A percentile compares a stretch with the other conserved stretches of the same genome.
Conservation (phyloP, 2,329 filamentous ascomycete genomes). For the Neocatenulostroma microsporum region DNA sequence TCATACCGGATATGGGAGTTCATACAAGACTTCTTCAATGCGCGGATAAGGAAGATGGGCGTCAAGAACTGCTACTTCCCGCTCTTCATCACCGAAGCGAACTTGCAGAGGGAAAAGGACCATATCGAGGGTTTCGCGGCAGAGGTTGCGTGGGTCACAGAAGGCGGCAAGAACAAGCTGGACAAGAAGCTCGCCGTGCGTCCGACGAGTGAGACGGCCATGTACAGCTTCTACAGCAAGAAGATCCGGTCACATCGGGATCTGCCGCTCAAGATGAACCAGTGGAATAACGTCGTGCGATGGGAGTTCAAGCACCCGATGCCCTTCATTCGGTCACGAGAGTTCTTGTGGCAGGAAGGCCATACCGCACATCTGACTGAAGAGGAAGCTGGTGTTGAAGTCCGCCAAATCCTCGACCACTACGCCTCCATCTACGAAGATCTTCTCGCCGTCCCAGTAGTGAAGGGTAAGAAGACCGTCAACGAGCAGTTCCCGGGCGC, state of each 20-base stretch:
- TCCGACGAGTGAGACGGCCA: slow-evolving; percentile 67
- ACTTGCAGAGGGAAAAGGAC: slow-evolving; percentile 78
- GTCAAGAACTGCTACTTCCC: slow-evolving; percentile 97
- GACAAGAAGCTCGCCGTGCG: slow-evolving; percentile 69
- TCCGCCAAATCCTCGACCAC: slow-evolving; percentile 84
- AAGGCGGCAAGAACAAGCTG: slow-evolving; percentile 83
- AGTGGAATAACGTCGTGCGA: slow-evolving; percentile 92
- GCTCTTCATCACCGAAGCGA: slow-evolving; percentile 88
- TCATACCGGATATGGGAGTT: slow-evolving; percentile 62
- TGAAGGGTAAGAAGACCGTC: slow-evolving; percentile 89
- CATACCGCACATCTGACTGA: slow-evolving; percentile 88
- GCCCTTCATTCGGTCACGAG: slow-evolving; percentile 80
- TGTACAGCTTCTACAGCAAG: slow-evolving; percentile 94
- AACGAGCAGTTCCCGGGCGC: slow-evolving; percentile 98
- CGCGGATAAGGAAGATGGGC: slow-evolving; percentile 77
- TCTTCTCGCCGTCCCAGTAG: slow-evolving; percentile 86
- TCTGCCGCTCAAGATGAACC: slow-evolving; percentile 86
- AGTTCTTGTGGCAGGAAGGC: slow-evolving; percentile 98
- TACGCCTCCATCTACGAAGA: slow-evolving; percentile 91
- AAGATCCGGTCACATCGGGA: slow-evolving; percentile 97
- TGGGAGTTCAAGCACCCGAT: slow-evolving; percentile 95
- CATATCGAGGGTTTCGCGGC: slow-evolving; percentile 98
- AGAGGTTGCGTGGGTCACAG: slow-evolving; percentile 81
- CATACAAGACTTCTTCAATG: slow-evolving; percentile 52
- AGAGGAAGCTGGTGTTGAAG: slow-evolving; percentile 72